These are phyloP conservation scores for Phoma sp. DNA, from an alignment of 2,329 filamentous ascomycete genomes.

Conservation along the genomic window DNA sequence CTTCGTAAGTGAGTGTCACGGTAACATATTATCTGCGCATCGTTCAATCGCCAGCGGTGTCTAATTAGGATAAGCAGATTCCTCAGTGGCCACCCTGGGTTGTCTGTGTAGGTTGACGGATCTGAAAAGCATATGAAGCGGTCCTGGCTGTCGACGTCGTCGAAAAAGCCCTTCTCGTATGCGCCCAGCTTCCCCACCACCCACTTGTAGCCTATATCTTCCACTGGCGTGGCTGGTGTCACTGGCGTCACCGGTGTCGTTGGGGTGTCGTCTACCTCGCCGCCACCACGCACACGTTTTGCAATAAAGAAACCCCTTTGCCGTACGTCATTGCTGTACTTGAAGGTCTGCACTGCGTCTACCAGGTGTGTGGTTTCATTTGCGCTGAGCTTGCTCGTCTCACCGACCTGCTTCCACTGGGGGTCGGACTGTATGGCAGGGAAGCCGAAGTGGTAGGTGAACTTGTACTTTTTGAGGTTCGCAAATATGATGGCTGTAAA, in stretches of 20 bases:
- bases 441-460: constrained; percentile 98
- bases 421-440: constrained; percentile 91
- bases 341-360: constrained; percentile 86
- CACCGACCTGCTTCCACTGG: constrained; percentile 67
- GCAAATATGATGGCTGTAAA: constrained; percentile 92
- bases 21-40: constrained; percentile 87
- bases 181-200: constrained; percentile 74
- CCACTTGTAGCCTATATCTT: constrained; percentile 75
- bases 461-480: constrained; percentile 95
- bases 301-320: constrained; percentile 97
- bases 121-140: constrained; percentile 88
- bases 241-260: constrained; percentile 42
- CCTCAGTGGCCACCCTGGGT: constrained; percentile 90
- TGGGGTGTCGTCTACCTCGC: constrained; percentile 37
- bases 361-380: constrained; percentile 80
- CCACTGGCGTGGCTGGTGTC: constrained; percentile 55
- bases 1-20: constrained; percentile 79
- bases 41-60: constrained; percentile 77
- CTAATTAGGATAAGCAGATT: constrained; percentile 87
- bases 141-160: constrained; percentile 72
- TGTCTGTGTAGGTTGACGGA: constrained; percentile 85
- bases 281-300: constrained; percentile 66
- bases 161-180: constrained; percentile 89
- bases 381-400: constrained; percentile 59
- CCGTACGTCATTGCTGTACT: constrained; percentile 77